Conservation (phyloP, 2,329 filamentous ascomycete species). For the Cladosporium colombiae region DNA sequence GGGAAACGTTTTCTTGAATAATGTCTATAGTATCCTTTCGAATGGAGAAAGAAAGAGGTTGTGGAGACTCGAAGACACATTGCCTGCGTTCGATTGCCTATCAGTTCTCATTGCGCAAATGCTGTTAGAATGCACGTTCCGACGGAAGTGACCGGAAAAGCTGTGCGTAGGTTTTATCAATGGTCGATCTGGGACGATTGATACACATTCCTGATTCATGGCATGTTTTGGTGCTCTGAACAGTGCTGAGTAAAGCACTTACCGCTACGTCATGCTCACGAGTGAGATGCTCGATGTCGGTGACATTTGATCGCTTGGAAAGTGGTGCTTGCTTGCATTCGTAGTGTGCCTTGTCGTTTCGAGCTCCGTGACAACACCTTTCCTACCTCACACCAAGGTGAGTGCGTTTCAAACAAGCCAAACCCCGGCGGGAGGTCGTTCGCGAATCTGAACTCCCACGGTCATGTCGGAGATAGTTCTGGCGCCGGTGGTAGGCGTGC, state of each 20-base stretch:
- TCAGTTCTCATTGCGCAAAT: too few species aligned
- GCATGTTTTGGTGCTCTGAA: too few species aligned
- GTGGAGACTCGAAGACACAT: too few species aligned
- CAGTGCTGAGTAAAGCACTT: background rate
- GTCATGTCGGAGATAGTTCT: background rate
- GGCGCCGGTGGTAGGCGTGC: background rate
- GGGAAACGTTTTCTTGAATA: background rate
- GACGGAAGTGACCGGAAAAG: too few species aligned
- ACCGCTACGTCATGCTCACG: background rate
- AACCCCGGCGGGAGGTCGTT: too few species aligned
- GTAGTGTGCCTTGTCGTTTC: background rate
- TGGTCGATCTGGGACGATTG: too few species aligned
- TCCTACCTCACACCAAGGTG: background rate
- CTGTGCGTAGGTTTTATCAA: too few species aligned
- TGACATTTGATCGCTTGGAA: background rate
- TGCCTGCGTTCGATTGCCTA: too few species aligned
- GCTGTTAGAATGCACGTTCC: too few species aligned
- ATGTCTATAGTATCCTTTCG: conserved; percentile 18
- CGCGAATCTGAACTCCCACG: background rate
- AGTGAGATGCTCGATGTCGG: background rate
- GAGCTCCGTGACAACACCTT: background rate
- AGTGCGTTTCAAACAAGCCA: background rate
- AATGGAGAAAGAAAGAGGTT: background rate
- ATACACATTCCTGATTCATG: too few species aligned
- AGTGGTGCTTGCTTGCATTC: too few species aligned